Base-by-base conservation (phyloP, 1,284 basidiomycete genomes). In the Athelia psychrophila region DNA sequence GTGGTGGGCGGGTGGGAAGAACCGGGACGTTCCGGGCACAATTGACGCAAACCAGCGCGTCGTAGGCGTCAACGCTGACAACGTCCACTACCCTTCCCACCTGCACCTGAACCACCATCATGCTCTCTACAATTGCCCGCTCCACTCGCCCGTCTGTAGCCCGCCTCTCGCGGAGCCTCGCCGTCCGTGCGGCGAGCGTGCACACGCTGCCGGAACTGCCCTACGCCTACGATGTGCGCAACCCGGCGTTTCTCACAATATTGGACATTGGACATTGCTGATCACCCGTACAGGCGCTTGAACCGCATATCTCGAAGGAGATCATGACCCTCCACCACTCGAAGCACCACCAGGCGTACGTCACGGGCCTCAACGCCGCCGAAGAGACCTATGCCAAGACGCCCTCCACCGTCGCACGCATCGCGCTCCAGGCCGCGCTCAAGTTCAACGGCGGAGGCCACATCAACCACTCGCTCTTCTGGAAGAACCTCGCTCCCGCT, bases 301-400 rank as follows among this genome's bases (percentile, higher is more conserved):
- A 91, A 68, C 87, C 88, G 13, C 78, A 81, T 65, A 89, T 92
- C 65, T 87, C 83, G 3, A 72, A 79, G 61, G 83, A 93, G 70
- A 95, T 94, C 62, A 95, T 95, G 93, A 86, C 80, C 54, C 80
- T 98, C 56, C 96, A 99, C 73, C 95, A 99, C 78, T 84, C 84
- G 61, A 96, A 95, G 79, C 96, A 99, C 69, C 96, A 98, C 72
- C 91, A 93, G 72, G 83, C 89, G 20, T 97, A 96, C 70, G 93
- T 97, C 55, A 93, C 86, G 63, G 91, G 91, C 8, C 78, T 96
- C 56, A 96, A 97, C 70, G 84, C 93, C 22, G 93, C 95, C 35
- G 95, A 98, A 72, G 86, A 92, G 66, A 76, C 86, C 23, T 93
- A 93, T 65, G 77, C 79, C 45, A 84, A 85, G 63, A 69, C 87